phyloP scores from a whole-genome alignment of 2,329 filamentous ascomycete genomes.

The Alternaria sp. region DNA sequence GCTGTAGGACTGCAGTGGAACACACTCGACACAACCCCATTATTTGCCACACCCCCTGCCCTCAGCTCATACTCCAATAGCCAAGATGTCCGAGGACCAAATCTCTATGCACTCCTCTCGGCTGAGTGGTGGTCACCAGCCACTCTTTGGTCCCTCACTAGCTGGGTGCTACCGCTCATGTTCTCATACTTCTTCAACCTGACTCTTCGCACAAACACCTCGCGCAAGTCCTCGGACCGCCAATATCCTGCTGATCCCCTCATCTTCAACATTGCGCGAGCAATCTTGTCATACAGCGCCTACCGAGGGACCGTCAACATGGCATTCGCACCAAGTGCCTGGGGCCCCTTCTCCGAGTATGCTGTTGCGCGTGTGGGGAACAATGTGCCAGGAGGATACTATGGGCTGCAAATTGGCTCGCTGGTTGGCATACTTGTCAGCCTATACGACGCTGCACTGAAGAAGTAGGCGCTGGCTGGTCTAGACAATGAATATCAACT shows the following conservation, averaged over 20 bases:
- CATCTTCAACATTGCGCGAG: conserved; percentile 90
- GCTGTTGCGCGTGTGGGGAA: conserved; percentile 71
- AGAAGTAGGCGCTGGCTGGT: conserved; percentile 53
- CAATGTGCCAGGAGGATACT: conserved; percentile 76
- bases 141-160: conserved; percentile 78
- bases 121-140: conserved; percentile 85
- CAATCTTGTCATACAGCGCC: conserved; percentile 80
- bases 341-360: conserved; percentile 67
- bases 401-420: conserved; percentile 73
- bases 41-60: conserved; percentile 75
- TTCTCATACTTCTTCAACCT: conserved; percentile 93
- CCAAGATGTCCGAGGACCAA: conserved; percentile 74
- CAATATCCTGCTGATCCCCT: conserved; percentile 81
- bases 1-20: conserved; percentile 72
- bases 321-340: conserved; percentile 60
- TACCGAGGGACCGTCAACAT: conserved; percentile 61
- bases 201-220: conserved; percentile 65
- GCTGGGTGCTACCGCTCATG: conserved; percentile 72
- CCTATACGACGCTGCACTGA: conserved; percentile 80
- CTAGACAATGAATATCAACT: not conserved
- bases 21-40: conserved; percentile 75
- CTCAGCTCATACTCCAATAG: conserved; percentile 64
- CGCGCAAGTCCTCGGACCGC: conserved; percentile 52
- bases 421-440: conserved; percentile 74
- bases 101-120: conserved; percentile 81